A percentile compares a stretch with the other conserved stretches of the same genome.
phyloP scores from a whole-genome alignment of 768 basidiomycete species.

The Lactarius deliciosus region DNA sequence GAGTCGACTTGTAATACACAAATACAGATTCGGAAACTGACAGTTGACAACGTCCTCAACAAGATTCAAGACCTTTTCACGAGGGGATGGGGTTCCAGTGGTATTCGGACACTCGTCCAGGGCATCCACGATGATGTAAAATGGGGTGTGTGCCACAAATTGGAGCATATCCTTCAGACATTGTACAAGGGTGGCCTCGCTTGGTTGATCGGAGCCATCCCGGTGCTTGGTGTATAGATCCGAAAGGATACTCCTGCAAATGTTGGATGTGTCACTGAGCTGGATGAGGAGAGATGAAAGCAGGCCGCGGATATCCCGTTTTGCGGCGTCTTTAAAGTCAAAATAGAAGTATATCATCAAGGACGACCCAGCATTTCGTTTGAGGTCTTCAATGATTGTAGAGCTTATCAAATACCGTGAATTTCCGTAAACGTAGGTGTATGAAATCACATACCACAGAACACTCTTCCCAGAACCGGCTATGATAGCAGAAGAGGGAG shows the following conservation, averaged over 20 bases:
- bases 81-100: neutral
- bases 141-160: neutral
- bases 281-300: slow-evolving; percentile 7
- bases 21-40: neutral
- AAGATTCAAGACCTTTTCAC: neutral
- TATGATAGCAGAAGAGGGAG: too few relatives aligned
- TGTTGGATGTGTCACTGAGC: neutral
- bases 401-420: neutral
- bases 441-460: slow-evolving; percentile 1
- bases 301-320: neutral
- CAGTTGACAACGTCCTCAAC: neutral
- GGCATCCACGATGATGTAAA: neutral
- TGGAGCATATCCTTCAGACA: neutral
- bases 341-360: slow-evolving; percentile 2
- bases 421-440: too few relatives aligned
- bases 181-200: neutral
- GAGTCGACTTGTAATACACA: slow-evolving; percentile 13
- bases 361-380: neutral
- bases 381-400: neutral
- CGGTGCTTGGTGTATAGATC: neutral
- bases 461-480: slow-evolving; percentile 14
- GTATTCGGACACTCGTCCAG: slow-evolving; percentile 9
- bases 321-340: neutral
- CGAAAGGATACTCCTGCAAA: neutral
- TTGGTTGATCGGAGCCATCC: neutral